Percentiles rank a stretch among this genome's conserved stretches.
phyloP scores from a whole-genome alignment of 2,329 filamentous ascomycete genomes.

The Chaetomium sp. region DNA sequence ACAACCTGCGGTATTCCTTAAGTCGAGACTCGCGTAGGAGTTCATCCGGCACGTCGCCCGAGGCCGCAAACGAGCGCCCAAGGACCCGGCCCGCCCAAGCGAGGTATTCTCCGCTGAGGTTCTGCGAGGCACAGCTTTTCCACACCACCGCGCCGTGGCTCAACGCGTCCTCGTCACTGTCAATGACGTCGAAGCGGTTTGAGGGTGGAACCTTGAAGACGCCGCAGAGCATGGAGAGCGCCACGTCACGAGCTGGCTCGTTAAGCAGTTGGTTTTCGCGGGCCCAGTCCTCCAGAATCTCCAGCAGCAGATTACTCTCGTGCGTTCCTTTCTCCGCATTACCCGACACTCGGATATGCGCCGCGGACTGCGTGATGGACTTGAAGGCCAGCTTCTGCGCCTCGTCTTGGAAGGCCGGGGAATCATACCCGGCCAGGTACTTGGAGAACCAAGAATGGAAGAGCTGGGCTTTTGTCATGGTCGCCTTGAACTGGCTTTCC shows the following conservation, averaged over 20 bases:
- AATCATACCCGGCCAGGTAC: constrained; percentile 59
- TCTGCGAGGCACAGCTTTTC: constrained; percentile 63
- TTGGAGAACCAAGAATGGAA: constrained; percentile 76
- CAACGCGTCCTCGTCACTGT: constrained; percentile 57
- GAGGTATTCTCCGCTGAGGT: constrained; percentile 62
- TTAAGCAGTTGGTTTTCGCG: constrained; percentile 60
- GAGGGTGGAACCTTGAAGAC: constrained; percentile 60
- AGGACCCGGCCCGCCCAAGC: constrained; percentile 81
- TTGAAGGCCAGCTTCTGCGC: constrained; percentile 52
- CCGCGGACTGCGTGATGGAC: constrained; percentile 62
- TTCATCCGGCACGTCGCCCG: constrained; percentile 58
- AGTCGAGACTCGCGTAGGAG: constrained; percentile 56
- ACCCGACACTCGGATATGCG: constrained; percentile 58
- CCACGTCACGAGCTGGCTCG: constrained; percentile 60
- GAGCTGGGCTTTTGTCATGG: constrained; percentile 64
- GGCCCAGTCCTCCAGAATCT: constrained; percentile 68
- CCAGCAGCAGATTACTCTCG: constrained; percentile 75
- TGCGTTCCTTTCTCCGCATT: constrained; percentile 62
- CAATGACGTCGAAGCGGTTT: constrained; percentile 60
- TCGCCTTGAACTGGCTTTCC: constrained; percentile 72
- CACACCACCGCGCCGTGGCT: constrained; percentile 62
- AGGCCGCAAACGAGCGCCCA: constrained; percentile 74
- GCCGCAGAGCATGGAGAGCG: constrained; percentile 65
- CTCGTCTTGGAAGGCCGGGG: constrained; percentile 43
- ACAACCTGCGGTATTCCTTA: constrained; percentile 42